Base-by-base conservation (phyloP, 306 rosid genomes). In the Ormosia emarginata region DNA sequence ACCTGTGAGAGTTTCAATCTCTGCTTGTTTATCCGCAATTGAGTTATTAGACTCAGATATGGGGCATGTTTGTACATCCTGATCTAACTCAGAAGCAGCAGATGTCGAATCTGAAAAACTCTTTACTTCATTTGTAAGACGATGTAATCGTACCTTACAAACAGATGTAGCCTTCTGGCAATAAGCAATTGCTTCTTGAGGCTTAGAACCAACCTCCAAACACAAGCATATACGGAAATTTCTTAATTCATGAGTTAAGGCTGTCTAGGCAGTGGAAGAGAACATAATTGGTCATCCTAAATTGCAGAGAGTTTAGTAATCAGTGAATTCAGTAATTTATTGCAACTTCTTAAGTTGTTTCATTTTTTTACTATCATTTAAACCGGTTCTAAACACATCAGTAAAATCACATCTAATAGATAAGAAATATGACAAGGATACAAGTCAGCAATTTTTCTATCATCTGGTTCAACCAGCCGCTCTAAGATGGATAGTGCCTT, bases 201-300 rank as follows among this genome's bases (percentile, higher is more conserved):
- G 94, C 85, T 81, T 88, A 41, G 94, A 86, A 36, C 89, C 91
- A 74, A 87, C 86, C 88, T 95, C 99, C 83, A 95, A 84, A 80
- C 99, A 95, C 86, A 95, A 88, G 81, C 99, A 92, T 81, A 93
- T 80, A 15, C 98, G 97, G 37, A 95, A 95, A 73, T 95, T 89
- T 88, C 99, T 95, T 81, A 65, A 74, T 74, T 79, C 53, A 63
- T 15, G 78, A 57, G 88, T 87, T 90, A 95, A 93, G 96, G 89
- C 33, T 8, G 58, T 41, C 68, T 67, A 58, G 40, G 53, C 34
- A n/a, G 41, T 69, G 43, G 49, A 73, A 52, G 15, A 77, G 32
- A 50, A 80, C 57, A 82, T 8, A 44, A 59, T 39, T 3, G 52
- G 13, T 72, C 64, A 58, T 33, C 66, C 69, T 58, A 47, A 62